Conservation (phyloP, 2,329 filamentous ascomycete genomes). For the Fusarium austroafricanum region DNA sequence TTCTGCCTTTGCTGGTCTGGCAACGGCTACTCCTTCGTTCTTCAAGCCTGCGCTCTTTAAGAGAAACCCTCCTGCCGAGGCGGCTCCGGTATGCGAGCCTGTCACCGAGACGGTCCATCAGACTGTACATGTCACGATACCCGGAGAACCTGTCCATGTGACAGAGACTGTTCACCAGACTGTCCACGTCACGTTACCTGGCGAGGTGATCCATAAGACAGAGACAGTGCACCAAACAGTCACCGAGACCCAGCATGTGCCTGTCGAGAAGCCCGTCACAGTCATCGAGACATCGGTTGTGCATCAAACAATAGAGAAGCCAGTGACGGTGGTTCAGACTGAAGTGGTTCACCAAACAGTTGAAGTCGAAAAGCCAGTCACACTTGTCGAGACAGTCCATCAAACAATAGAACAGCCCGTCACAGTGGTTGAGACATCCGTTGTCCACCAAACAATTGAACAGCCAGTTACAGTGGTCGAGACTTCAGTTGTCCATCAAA, state of each 20-base stretch:
- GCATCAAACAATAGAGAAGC: background rate
- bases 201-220: background rate
- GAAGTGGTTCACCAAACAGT: background rate
- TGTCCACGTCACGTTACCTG: conserved; percentile 4
- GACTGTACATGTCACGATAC: conserved; percentile 13
- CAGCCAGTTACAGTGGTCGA: conserved; percentile 11
- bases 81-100: conserved; percentile 11
- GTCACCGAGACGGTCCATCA: conserved; percentile 27
- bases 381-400: conserved; percentile 18
- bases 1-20: conserved; percentile 21
- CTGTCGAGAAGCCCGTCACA: conserved; percentile 7
- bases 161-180: conserved; percentile 5
- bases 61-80: conserved; percentile 19
- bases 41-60: background rate
- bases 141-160: conserved; percentile 13
- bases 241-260: conserved; percentile 14
- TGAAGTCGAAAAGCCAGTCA: conserved; percentile 22
- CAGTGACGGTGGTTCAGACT: conserved; percentile 3
- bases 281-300: conserved; percentile 5
- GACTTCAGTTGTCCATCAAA: conserved; percentile 1
- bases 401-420: conserved; percentile 15
- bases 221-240: conserved; percentile 9
- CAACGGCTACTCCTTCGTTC: conserved; percentile 24
- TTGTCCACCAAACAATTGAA: conserved; percentile 19
- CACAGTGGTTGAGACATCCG: conserved; percentile 8